Base-by-base conservation (phyloP, 1,139 yeast genomes). In the Blastobotrys apis region DNA sequence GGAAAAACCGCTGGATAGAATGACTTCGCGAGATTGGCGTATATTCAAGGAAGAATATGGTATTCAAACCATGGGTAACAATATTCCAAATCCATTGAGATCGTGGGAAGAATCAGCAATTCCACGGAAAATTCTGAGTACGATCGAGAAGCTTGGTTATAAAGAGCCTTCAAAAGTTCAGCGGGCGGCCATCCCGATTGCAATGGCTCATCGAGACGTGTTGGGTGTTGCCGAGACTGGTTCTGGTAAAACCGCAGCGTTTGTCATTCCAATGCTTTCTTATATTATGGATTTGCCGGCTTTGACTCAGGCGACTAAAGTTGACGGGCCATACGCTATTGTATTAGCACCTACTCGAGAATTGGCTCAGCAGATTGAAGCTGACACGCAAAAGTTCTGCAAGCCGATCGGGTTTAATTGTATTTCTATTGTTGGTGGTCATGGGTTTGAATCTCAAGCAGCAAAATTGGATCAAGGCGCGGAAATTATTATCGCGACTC, bases 151-250 rank as follows among this genome's bases (percentile, higher is more conserved):
- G 8, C 60, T 81, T 2, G 73, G 75, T 0, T 85, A 76, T 55
- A 53, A 52, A 1, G 76, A 75, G 5, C 95, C 98, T 1, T 85
- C 97, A 0, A 92, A 97, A 0, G 82, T 92, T 48, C 98, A 92
- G 60, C 67, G 96, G 50, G 94, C 94, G 0, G 75, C 97, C 0
- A 78, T 90, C 10, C 97, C 97, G 0, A 70, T 84, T 37, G 85
- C 86, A 0, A 54, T 84, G 29, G 60, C 67, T 0, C 66, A 72
- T 3, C 62, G 75, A 33, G 97, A 92, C 61, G 72, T 87, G 3
- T 73, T 90, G 21, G 97, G 96, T 21, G 77, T 90, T n/a, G 97
- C 97, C 0, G 92, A 88, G 54, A 92, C 98, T 0, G 98, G 97
- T 20, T 85, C 95, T 0, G 98, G 97, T 59, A 92, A 92, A 61